These are phyloP conservation scores for Colletotrichum magnum DNA, from an alignment of 2,329 filamentous ascomycete genomes.

Conservation along the genomic window DNA sequence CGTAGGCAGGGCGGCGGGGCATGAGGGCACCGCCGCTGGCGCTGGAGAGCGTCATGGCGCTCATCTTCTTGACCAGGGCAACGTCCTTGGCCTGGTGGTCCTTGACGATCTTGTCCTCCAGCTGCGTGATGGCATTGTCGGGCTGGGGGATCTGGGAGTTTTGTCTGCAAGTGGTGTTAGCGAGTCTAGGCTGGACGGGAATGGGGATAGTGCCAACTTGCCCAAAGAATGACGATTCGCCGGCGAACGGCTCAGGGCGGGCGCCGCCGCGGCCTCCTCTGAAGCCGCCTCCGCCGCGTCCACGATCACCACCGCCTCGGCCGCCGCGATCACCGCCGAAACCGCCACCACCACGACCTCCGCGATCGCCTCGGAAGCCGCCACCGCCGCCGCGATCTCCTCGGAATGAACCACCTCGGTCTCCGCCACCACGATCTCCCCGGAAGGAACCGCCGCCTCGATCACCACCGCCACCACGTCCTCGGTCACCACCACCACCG, in stretches of 20 bases:
- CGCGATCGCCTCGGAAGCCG: constrained; percentile 37
- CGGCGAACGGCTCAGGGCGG: constrained; percentile 38
- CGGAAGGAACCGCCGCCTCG: constrained; percentile 34
- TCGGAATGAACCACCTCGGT: constrained; percentile 36
- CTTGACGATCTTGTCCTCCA: constrained; percentile 58
- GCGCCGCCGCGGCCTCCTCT: constrained; percentile 28
- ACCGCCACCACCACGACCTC: constrained; percentile 41
- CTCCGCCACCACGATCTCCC: constrained; percentile 39
- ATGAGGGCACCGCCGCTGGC: constrained; percentile 29
- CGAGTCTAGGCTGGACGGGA: constrained; percentile 25
- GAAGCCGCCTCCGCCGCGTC: constrained; percentile 21
- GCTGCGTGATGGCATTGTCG: constrained; percentile 48
- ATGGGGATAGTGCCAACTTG: constrained; percentile 25
- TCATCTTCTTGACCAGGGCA: constrained; percentile 54
- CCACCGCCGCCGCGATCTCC: constrained; percentile 38
- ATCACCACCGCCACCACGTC: constrained; percentile 11
- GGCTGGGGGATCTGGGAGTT: constrained; percentile 40
- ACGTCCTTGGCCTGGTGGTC: constrained; percentile 46
- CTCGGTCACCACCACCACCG: constrained; percentile 15
- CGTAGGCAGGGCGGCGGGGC: constrained; percentile 66
- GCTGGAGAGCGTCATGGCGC: constrained; percentile 49
- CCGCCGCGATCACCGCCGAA: constrained; percentile 33
- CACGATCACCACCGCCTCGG: constrained; percentile 34
- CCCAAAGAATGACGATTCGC: constrained; percentile 38
- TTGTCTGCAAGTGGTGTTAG: constrained; percentile 27